These are phyloP conservation scores for Microsporum audouinii DNA, from an alignment of 2,329 filamentous ascomycete genomes.

Conservation along the genomic window DNA sequence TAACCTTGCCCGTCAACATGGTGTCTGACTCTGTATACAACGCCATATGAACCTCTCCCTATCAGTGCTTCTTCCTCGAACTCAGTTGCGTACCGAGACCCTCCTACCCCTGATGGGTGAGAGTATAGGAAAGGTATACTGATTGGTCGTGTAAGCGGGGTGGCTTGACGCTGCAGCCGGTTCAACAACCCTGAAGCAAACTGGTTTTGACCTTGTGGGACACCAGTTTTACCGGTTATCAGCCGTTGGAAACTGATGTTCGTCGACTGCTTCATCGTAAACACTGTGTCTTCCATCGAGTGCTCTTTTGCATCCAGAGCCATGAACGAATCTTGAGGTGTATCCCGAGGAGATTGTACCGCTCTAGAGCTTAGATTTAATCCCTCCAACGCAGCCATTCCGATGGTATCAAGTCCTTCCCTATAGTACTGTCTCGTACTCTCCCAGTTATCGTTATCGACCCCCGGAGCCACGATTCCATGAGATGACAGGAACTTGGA, in stretches of 20 bases:
- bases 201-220: slow-evolving; percentile 6
- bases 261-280: neutral
- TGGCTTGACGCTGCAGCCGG: slow-evolving; percentile 14
- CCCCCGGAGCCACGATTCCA: slow-evolving; percentile 30
- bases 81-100: slow-evolving; percentile 39
- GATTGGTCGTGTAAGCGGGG: slow-evolving; percentile 14
- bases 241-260: slow-evolving; percentile 7
- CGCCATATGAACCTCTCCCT: slow-evolving; percentile 55
- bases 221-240: slow-evolving; percentile 9
- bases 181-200: slow-evolving; percentile 9
- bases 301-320: neutral
- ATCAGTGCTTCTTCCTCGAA: slow-evolving; percentile 45
- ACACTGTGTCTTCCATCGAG: neutral
- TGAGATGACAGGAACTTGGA: slow-evolving; percentile 33
- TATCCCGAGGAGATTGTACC: neutral
- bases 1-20: slow-evolving; percentile 52
- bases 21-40: slow-evolving; percentile 51
- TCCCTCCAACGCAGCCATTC: slow-evolving; percentile 28
- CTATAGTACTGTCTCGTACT: slow-evolving; percentile 32
- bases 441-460: slow-evolving; percentile 30
- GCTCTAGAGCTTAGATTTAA: slow-evolving; percentile 9
- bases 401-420: slow-evolving; percentile 33
- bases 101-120: slow-evolving; percentile 6
- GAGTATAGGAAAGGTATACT: slow-evolving; percentile 10
- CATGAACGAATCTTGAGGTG: neutral